phyloP scores from a whole-genome alignment of 1,284 basidiomycete genomes.

The Mycena citricolor region DNA sequence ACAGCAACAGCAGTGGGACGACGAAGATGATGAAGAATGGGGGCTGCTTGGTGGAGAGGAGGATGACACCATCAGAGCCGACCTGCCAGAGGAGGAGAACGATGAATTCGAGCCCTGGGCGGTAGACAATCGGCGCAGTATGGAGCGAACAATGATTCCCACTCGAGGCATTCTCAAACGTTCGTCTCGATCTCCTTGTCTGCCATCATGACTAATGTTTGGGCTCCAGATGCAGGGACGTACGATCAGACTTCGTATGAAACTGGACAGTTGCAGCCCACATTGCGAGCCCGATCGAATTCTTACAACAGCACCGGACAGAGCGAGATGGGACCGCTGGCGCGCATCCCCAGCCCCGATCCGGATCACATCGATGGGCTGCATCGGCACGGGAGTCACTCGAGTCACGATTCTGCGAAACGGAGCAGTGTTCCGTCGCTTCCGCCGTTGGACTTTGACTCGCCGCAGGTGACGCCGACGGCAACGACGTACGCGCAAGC shows the following conservation, averaged over 20 bases:
- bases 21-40: conserved; percentile 66
- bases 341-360: conserved; percentile 75
- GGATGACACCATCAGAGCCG: conserved; percentile 45
- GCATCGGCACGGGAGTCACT: conserved; percentile 60
- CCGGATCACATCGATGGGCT: conserved; percentile 86
- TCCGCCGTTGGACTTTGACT: conserved; percentile 51
- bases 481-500: conserved; percentile 36
- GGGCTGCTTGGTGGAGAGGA: conserved; percentile 32
- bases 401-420: conserved; percentile 32
- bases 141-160: conserved; percentile 65
- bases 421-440: conserved; percentile 29
- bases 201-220: conserved; percentile 14
- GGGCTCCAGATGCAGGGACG: conserved; percentile 52
- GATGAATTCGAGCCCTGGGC: conserved; percentile 72
- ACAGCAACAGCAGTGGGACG: conserved; percentile 46
- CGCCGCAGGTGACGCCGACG: conserved; percentile 18
- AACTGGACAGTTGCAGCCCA: conserved; percentile 38
- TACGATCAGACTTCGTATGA: conserved; percentile 57
- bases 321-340: conserved; percentile 68
- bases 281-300: conserved; percentile 66
- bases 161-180: conserved; percentile 89
- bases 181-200: conserved; percentile 40
- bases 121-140: conserved; percentile 63
- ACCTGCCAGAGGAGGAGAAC: conserved; percentile 41
- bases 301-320: conserved; percentile 72